Conservation (phyloP, 2,329 filamentous ascomycete species). For the Sporothrix globosa region DNA sequence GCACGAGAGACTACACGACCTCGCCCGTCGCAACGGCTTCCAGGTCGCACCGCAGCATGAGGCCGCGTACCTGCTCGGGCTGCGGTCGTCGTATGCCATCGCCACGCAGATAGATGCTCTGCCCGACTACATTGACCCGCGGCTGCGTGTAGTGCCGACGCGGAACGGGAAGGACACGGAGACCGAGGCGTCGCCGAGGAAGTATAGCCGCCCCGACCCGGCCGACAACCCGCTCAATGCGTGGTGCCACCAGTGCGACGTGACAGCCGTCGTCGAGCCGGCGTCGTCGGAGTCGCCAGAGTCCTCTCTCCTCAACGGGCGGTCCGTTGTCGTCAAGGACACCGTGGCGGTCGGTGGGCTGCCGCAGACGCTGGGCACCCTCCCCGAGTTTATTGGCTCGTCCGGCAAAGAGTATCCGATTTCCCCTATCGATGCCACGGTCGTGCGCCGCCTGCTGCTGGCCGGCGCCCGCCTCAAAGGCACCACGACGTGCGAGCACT, state of each 20-base stretch:
- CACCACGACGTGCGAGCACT: constrained; percentile 72
- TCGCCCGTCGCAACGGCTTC: constrained; percentile 28
- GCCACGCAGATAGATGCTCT: constrained; percentile 38
- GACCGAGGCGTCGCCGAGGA: constrained; percentile 29
- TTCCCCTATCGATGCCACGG: constrained; percentile 58
- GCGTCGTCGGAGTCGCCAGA: background rate
- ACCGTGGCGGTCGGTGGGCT: constrained; percentile 71
- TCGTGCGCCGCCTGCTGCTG: constrained; percentile 48
- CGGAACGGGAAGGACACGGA: background rate
- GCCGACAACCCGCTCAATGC: constrained; percentile 43
- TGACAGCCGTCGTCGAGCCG: constrained; percentile 33
- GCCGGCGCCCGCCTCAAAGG: constrained; percentile 72
- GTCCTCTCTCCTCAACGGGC: constrained; percentile 62
- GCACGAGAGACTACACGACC: background rate
- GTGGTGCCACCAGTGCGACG: constrained; percentile 43
- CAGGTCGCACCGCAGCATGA: constrained; percentile 38
- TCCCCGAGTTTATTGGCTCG: constrained; percentile 45
- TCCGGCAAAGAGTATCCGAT: constrained; percentile 62
- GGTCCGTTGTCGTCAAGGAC: constrained; percentile 75
- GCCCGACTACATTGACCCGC: constrained; percentile 40
- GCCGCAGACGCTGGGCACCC: constrained; percentile 58
- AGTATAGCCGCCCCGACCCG: constrained; percentile 36
- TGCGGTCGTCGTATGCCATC: constrained; percentile 40
- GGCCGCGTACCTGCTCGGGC: constrained; percentile 38
- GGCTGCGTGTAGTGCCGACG: constrained; percentile 34